Conservation (phyloP, 371 early-diverging fungal genomes). For the Rhizopus sp. region DNA sequence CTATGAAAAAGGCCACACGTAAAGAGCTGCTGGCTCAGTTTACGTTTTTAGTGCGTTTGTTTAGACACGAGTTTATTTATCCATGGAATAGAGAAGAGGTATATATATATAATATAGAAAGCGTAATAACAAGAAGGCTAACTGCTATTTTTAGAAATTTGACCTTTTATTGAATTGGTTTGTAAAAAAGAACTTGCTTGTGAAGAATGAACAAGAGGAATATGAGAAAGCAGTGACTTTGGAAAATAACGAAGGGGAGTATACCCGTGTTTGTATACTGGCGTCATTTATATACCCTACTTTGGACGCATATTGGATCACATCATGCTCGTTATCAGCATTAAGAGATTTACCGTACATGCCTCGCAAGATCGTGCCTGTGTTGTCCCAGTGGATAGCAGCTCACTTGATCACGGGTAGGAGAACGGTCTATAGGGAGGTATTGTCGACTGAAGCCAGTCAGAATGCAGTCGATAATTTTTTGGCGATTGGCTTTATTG, state of each 20-base stretch:
- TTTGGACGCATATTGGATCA: conserved; percentile 55
- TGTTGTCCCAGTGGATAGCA: conserved; percentile 55
- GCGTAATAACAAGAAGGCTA: not conserved
- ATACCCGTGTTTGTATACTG: conserved; percentile 42
- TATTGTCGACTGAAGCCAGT: conserved; percentile 50
- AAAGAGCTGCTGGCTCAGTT: conserved; percentile 35
- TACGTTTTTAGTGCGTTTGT: conserved; percentile 44
- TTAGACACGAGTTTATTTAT: conserved; percentile 51
- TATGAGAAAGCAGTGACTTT: conserved; percentile 28
- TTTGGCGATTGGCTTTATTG: conserved; percentile 46
- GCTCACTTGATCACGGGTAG: conserved; percentile 53
- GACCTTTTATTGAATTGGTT: conserved; percentile 35
- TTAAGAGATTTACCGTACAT: conserved; percentile 50
- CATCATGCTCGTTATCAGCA: conserved; percentile 52
- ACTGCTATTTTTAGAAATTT: conserved; percentile 37
- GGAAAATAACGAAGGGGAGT: conserved; percentile 31
- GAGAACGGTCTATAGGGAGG: conserved; percentile 52
- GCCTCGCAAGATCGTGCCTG: conserved; percentile 53
- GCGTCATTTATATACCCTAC: conserved; percentile 49
- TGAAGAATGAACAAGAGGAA: conserved; percentile 15
- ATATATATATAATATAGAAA: conserved; percentile 3
- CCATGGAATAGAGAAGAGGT: conserved; percentile 49
- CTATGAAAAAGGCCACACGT: conserved; percentile 12
- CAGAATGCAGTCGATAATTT: conserved; percentile 53
- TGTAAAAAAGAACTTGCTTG: conserved; percentile 25